Evolutionary conservation across 495 filamentous ascomycete genomes (phyloP).

Genomic region (Entonaema liquescens): DNA sequence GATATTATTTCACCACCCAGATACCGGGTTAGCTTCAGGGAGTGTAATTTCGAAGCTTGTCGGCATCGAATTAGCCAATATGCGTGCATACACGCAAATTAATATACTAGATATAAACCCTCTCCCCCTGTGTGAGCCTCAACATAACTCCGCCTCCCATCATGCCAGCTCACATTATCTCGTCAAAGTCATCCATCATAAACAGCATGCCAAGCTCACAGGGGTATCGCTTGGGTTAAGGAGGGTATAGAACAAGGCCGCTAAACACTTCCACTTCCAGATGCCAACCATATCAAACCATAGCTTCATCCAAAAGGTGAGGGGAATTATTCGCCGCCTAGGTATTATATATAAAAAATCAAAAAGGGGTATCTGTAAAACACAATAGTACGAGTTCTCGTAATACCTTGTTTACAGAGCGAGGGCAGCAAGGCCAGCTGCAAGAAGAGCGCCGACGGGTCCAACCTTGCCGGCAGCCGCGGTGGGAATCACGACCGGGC

Average conservation of each 20-base stretch:
- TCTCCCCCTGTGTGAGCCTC: constrained; percentile 25
- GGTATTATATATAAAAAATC: constrained; percentile 15
- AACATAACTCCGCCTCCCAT: constrained; percentile 25
- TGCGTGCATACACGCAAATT: constrained; percentile 35
- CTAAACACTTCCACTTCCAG: constrained; percentile 23
- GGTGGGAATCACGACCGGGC: constrained; percentile 36
- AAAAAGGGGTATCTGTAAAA: constrained; percentile 41
- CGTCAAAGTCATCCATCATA: constrained; percentile 32
- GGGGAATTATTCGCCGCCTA: constrained; percentile 18
- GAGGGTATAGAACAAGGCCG: constrained; percentile 41
- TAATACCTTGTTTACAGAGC: constrained; percentile 42
- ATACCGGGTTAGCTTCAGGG: constrained; percentile 27
- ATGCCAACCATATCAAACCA: constrained; percentile 24
- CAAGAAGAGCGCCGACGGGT: constrained; percentile 45
- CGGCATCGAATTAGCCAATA: constrained; percentile 36
- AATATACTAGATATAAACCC: constrained; percentile 4
- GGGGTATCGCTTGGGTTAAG: constrained; percentile 27
- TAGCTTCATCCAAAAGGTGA: constrained; percentile 14
- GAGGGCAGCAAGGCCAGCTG: constrained; percentile 45
- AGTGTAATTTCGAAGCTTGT: constrained; percentile 30
- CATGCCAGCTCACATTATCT: constrained; percentile 31
- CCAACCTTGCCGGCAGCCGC: constrained; percentile 44
- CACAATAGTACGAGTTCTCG: constrained; percentile 17
- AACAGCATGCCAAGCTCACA: constrained; percentile 25
- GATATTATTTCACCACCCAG: constrained; percentile 18